These are phyloP conservation scores for Primulina eburnea DNA, from an alignment of 257 asterid genomes.

Conservation along the genomic window DNA sequence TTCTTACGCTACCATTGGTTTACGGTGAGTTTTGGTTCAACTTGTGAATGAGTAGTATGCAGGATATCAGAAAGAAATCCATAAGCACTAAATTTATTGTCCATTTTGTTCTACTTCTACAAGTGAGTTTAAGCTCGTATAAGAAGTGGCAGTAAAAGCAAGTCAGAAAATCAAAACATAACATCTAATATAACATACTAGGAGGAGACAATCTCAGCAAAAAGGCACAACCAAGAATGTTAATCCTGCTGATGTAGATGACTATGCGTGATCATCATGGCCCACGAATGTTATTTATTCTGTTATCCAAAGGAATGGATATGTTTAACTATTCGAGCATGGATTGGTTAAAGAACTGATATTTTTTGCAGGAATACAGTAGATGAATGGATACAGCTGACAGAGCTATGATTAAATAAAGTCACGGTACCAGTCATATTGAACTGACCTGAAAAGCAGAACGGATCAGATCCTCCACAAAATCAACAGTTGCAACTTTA, in stretches of 20 bases:
- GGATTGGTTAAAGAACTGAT: not conserved
- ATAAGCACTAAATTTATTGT: not conserved
- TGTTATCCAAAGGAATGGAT: not conserved
- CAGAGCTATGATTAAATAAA: not conserved
- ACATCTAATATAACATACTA: not conserved
- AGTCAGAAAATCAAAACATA: not conserved
- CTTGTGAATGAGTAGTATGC: not conserved
- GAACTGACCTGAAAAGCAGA: slow-evolving; percentile 90
- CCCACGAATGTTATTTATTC: not conserved
- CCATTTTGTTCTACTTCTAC: not conserved
- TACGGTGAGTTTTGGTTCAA: not conserved
- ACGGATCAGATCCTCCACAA: slow-evolving; percentile 91
- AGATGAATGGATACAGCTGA: not conserved
- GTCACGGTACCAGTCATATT: not conserved
- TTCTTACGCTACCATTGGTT: not conserved
- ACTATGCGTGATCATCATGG: slow-evolving; percentile 2
- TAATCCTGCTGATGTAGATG: not conserved
- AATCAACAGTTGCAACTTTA: slow-evolving; percentile 90
- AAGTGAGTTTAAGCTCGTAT: not conserved
- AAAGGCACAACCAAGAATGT: not conserved
- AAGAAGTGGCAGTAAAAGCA: not conserved
- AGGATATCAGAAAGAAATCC: not conserved
- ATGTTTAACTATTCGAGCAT: too few relatives aligned
- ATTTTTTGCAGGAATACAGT: slow-evolving; percentile 10
- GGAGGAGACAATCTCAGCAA: not conserved